Evolutionary conservation across 805 yeast genomes (phyloP).

Genomic region (Tetrapisispora fleetii): DNA sequence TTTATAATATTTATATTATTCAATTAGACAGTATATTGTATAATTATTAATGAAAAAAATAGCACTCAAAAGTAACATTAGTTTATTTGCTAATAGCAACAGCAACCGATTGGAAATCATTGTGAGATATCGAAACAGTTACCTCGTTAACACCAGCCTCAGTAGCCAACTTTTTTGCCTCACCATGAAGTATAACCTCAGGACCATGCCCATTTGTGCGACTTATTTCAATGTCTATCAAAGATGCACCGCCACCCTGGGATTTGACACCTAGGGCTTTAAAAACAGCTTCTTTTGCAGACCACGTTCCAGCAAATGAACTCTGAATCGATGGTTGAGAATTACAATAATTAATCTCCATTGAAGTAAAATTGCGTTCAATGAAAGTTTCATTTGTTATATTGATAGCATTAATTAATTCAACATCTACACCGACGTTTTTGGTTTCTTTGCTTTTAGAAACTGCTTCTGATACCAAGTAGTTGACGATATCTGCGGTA

Average conservation of each 20-base stretch:
- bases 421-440: conserved; percentile 92
- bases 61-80: neutral
- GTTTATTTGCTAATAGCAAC: conserved; percentile 55
- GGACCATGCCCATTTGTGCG: conserved; percentile 81
- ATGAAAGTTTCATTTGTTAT: conserved; percentile 83
- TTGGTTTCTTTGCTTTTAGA: conserved; percentile 34
- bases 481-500: conserved; percentile 54
- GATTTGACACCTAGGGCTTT: conserved; percentile 84
- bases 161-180: conserved; percentile 65
- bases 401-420: conserved; percentile 72
- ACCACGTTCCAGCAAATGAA: conserved; percentile 96
- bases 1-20: too few species aligned
- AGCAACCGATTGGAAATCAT: conserved; percentile 94
- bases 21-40: too few species aligned
- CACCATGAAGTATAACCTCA: conserved; percentile 62
- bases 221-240: conserved; percentile 80
- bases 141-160: conserved; percentile 59
- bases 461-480: conserved; percentile 39
- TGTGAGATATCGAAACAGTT: conserved; percentile 89
- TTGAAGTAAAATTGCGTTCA: conserved; percentile 80
- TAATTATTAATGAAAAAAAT: neutral
- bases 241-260: conserved; percentile 90
- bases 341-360: conserved; percentile 71
- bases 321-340: conserved; percentile 71
- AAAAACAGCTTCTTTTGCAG: conserved; percentile 98